Evolutionary conservation across 2,329 filamentous ascomycete genomes (phyloP), one percentile per base, ranked within the genome.

Genomic region (Cytospora paraplurivora): DNA sequence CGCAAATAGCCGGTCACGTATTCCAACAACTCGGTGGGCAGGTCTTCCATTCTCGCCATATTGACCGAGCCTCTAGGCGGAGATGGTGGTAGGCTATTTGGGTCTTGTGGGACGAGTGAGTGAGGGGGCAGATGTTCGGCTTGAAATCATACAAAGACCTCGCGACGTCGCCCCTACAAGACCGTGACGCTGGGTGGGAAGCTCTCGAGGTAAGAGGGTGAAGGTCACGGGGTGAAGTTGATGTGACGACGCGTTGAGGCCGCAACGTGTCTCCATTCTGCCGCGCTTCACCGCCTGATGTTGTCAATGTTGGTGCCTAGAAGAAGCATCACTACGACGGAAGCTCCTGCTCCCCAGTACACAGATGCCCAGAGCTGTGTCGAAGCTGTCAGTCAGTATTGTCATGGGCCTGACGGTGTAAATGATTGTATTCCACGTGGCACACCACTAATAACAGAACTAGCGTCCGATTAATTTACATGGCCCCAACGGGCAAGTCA

Each of bases 1-100:
- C 67, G 62, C 56, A 73, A 69, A 50, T 69, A 62, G 15, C 70
- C 63, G 38, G 70, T 62, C 33, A 73, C 64, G n/a, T 70, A 68
- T 15, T 66, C 63, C 11, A 73, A 37, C 17, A 73, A 67, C 66
- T 73, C 71, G 35, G 66, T 66, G 17, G 71, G 71, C 5, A 73
- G 66, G 3, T 65, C 66, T 19, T 34, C 47, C 49, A 62, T 62
- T 37, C 19, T 53, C 7, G 54, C 37, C 60, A 62, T 62, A 15
- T 7, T 19, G 2, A 44, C 41, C 2, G 11, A 19, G 33, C 13
- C 15, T 27, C 12, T n/a, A 21, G 13, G 21, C 51, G 21, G n/a
- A 3, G 19, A 21, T 13, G 7, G 32, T 7, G 2, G 27, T 27
- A 17, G 2, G 3, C 37, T 38, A 13, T 21, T 33, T 21, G 7